Percentiles rank a stretch among this genome's conserved stretches.
phyloP scores from a whole-genome alignment of 2,329 filamentous ascomycete genomes.

The Alternaria triticimaculans region DNA sequence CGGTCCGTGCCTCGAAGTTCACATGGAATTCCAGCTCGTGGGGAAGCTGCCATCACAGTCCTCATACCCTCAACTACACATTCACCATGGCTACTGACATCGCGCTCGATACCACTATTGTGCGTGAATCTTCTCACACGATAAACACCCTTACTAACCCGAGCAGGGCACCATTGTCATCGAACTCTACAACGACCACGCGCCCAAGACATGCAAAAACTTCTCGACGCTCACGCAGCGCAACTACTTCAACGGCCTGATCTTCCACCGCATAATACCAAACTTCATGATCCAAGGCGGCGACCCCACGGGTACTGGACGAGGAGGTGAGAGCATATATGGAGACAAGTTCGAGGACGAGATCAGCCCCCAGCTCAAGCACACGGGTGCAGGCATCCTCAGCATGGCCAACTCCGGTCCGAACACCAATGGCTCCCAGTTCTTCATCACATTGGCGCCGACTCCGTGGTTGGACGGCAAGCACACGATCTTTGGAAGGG shows the following conservation, averaged over 20 bases:
- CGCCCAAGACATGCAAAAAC: slow-evolving; percentile 88
- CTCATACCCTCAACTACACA: slow-evolving; percentile 19
- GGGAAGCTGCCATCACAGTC: slow-evolving; percentile 27
- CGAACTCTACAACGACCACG: slow-evolving; percentile 89
- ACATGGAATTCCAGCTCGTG: slow-evolving; percentile 4
- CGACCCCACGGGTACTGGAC: slow-evolving; percentile 91
- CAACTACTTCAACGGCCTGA: slow-evolving; percentile 84
- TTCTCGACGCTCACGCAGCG: slow-evolving; percentile 79
- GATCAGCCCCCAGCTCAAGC: slow-evolving; percentile 77
- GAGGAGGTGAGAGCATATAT: slow-evolving; percentile 87
- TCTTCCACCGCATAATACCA: slow-evolving; percentile 94
- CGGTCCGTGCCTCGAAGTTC: slow-evolving; percentile 10
- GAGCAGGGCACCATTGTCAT: slow-evolving; percentile 78
- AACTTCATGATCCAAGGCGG: slow-evolving; percentile 97
- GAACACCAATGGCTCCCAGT: slow-evolving; percentile 93
- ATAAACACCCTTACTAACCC: neutral
- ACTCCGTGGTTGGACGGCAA: slow-evolving; percentile 97
- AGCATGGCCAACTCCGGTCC: slow-evolving; percentile 96
- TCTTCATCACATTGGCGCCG: slow-evolving; percentile 93
- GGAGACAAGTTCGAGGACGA: slow-evolving; percentile 95
- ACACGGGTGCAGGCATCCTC: slow-evolving; percentile 91
- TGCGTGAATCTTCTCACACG: neutral
- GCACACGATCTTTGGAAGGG: slow-evolving; percentile 94
- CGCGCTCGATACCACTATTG: slow-evolving; percentile 70
- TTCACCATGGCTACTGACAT: slow-evolving; percentile 66